A percentile compares a stretch with the other conserved stretches of the same genome.
phyloP scores from a whole-genome alignment of 2,329 filamentous ascomycete species.

The Basipetospora chlamydospora region DNA sequence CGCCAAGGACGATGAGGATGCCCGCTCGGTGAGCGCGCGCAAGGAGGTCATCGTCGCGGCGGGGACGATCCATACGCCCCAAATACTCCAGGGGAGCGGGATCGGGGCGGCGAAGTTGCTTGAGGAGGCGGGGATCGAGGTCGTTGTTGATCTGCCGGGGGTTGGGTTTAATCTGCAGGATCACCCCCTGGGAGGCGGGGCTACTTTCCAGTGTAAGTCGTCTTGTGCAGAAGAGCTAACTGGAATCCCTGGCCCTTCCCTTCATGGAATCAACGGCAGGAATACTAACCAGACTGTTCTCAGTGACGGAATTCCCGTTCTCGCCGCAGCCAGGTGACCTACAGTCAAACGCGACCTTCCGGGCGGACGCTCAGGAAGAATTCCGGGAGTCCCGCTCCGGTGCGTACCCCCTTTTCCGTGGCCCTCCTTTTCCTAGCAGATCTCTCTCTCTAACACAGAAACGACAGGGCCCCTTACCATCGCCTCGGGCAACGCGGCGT shows the following conservation, averaged over 20 bases:
- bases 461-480: conserved; percentile 3
- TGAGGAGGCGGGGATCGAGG: conserved; percentile 28
- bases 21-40: conserved; percentile 8
- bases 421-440: too few relatives aligned
- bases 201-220: conserved; percentile 8
- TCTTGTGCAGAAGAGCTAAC: too few relatives aligned
- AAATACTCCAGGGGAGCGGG: conserved; percentile 27
- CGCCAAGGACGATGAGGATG: conserved; percentile 6
- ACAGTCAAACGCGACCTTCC: background rate
- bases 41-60: conserved; percentile 27
- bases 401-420: too few relatives aligned
- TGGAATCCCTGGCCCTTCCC: too few relatives aligned
- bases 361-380: background rate
- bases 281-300: too few relatives aligned
- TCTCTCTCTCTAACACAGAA: background rate
- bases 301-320: conserved; percentile 10
- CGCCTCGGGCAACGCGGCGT: conserved; percentile 4
- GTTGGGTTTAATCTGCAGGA: conserved; percentile 48
- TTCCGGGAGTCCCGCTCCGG: too few relatives aligned
- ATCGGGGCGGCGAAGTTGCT: conserved; percentile 22
- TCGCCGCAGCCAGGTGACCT: conserved; percentile 7
- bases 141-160: conserved; percentile 41
- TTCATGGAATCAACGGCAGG: too few relatives aligned
- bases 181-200: conserved; percentile 17
- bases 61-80: conserved; percentile 26